Base-by-base conservation (phyloP, 306 rosid species). In the Castanea sativa region DNA sequence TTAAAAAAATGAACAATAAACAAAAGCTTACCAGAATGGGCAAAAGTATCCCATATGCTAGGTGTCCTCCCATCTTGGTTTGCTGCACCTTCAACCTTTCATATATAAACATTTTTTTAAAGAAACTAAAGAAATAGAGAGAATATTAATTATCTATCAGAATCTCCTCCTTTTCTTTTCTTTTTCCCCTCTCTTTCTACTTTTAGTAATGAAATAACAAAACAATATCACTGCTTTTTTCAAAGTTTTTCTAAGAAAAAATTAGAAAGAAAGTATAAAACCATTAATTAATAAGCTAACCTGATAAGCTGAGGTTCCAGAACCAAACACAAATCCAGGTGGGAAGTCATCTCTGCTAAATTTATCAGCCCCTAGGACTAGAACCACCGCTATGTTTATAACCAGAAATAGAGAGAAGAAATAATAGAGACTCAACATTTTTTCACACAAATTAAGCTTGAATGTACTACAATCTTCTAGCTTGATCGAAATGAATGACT, bases 231-330 rank as follows among this genome's bases (percentile, higher is more conserved):
- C n/a, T 6, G 9, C 20, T n/a, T 12, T 20, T 57, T 9, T 57
- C 3, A 56, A 7, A 43, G 51, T 43, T 6, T 4, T 2, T 20
- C 8, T 57, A 57, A 57, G 11, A n/a, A 14, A 15, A 30, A 15
- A 49, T n/a, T 27, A 0, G 6, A 8, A 57, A 57, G 63, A 30
- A 6, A 2, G 51, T 43, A 43, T 43, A 43, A 43, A 43, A 43
- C 51, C 13, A 9, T 43, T 43, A 43, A 43, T 43, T 43, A 43
- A 43, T 43, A 7, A 16, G 53, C 10, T 15, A n/a, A 85, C 96
- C 91, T 92, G 96, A 56, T 86, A 92, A 73, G 96, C 96, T 0
- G 96, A 85, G 75, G 90, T 76, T 73, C 83, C 71, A 2, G 90
- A 89, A n/a, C 96, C 93, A 76, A 92, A 92, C 0, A 91, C 85